Conservation (phyloP, 768 basidiomycete genomes). For the Suillus tomentosus region DNA sequence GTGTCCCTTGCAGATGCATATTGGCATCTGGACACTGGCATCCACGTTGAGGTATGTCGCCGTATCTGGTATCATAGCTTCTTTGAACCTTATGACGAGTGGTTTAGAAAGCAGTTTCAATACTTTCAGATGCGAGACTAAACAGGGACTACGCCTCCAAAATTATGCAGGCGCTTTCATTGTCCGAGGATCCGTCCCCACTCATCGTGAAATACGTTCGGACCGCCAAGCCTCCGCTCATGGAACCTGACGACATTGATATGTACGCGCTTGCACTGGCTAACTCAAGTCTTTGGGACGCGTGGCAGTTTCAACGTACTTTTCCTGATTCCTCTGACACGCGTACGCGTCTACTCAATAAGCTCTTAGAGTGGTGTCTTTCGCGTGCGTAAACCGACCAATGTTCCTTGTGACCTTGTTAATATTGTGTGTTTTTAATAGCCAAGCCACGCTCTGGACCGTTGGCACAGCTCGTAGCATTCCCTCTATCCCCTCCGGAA, state of each 20-base stretch:
- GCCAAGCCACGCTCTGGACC: slow-evolving; percentile 60
- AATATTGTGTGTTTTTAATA: slow-evolving; percentile 28
- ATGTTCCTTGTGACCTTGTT: slow-evolving; percentile 1
- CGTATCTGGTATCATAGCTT: background rate
- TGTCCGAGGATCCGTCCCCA: slow-evolving; percentile 44
- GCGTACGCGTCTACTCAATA: slow-evolving; percentile 55
- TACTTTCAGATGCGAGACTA: slow-evolving; percentile 73
- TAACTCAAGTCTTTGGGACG: slow-evolving; percentile 62
- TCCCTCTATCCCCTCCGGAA: slow-evolving; percentile 70
- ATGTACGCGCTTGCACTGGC: slow-evolving; percentile 70
- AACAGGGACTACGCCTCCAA: slow-evolving; percentile 80
- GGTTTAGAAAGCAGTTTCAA: slow-evolving; percentile 65
- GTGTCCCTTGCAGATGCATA: slow-evolving; percentile 78
- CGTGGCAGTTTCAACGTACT: slow-evolving; percentile 75
- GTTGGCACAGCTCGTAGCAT: slow-evolving; percentile 60
- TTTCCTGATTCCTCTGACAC: slow-evolving; percentile 61
- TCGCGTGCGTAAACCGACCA: slow-evolving; percentile 51
- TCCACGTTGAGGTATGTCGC: slow-evolving; percentile 59
- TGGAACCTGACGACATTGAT: slow-evolving; percentile 69
- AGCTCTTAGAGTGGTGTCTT: slow-evolving; percentile 68
- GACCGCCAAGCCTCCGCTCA: slow-evolving; percentile 71
- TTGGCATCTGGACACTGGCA: slow-evolving; percentile 76
- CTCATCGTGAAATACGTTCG: slow-evolving; percentile 75
- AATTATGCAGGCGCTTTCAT: slow-evolving; percentile 60
- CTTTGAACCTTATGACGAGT: background rate